Base-by-base conservation (phyloP, 106 monocot genomes). In the Amphibolis antarctica region DNA sequence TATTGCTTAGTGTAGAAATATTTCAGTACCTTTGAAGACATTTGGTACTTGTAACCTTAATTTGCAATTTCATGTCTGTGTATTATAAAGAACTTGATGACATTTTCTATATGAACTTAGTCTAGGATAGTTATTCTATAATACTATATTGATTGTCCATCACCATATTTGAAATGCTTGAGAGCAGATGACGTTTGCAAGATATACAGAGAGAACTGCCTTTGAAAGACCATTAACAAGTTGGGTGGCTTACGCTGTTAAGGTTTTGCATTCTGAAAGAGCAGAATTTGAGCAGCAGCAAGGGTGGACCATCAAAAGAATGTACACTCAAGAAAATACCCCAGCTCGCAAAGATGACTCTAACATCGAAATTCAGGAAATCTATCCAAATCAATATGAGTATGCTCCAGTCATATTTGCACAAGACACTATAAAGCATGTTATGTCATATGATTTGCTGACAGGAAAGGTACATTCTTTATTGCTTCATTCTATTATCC, bases 221-320 rank as follows among this genome's bases (percentile, higher is more conserved):
- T 98, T 90, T 55, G 96, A 98, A 66, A 77, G 96, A 68, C 96
- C 96, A 21, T 67, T 98, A 64, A 98, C 96, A 14, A 90, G 96
- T 43, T 86, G 96, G 47, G 90, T 98, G 42, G 96, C 96, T 46
- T 98, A 98, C 71, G 96, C 86, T 57, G 96, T 98, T 56, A 90
- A 87, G 63, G 86, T 98, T 17, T 63, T 84, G 48, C 83, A 78
- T 65, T 77, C 80, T 17, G 96, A 87, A 22, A 82, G 96, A 60
- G 90, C 79, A 12, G 69, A 82, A 27, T 98, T 98, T 70, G 96
- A 98, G 80, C 80, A 63, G 73, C 66, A 76, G 62, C 96, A 98
- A 55, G 96, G 96, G 4, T 98, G 96, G 96, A 79, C 64, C 5
- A 98, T 90, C 57, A 98, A 90, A 84, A 81, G 70, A 63, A 86